Conservation (phyloP, 768 basidiomycete species). For the Gymnopilus dilepis region DNA sequence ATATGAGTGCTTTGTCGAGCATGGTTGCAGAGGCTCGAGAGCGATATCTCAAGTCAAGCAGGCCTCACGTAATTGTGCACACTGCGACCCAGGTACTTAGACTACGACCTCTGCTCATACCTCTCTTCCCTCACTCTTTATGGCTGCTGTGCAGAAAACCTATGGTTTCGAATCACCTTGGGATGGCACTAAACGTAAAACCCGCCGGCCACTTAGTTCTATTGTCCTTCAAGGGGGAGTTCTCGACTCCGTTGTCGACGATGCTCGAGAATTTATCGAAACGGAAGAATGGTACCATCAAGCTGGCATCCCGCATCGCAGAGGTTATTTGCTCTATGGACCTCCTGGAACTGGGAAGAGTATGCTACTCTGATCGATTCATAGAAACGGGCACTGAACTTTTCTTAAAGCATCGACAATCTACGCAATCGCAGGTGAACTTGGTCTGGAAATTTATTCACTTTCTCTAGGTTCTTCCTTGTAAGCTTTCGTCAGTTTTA, state of each 20-base stretch:
- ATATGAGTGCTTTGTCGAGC: slow-evolving; percentile 45
- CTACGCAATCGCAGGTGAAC: slow-evolving; percentile 62
- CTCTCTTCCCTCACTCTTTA: slow-evolving; percentile 1
- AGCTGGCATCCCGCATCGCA: slow-evolving; percentile 61
- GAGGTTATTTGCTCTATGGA: slow-evolving; percentile 64
- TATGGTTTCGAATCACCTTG: slow-evolving; percentile 42
- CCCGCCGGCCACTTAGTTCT: slow-evolving; percentile 55
- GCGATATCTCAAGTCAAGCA: slow-evolving; percentile 46
- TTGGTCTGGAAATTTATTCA: slow-evolving; percentile 85
- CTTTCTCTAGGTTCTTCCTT: slow-evolving; percentile 54
- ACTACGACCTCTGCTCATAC: neutral
- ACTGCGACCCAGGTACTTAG: slow-evolving; percentile 34
- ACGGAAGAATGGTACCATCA: slow-evolving; percentile 61
- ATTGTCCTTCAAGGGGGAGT: slow-evolving; percentile 56
- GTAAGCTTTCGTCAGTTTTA: slow-evolving; percentile 36
- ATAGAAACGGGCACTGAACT: slow-evolving; percentile 18
- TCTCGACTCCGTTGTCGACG: slow-evolving; percentile 50
- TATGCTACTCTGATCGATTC: slow-evolving; percentile 29
- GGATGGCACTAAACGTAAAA: slow-evolving; percentile 52
- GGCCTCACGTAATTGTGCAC: slow-evolving; percentile 48
- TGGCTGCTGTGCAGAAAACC: slow-evolving; percentile 26
- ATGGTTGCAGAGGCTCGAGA: slow-evolving; percentile 47
- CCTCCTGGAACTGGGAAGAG: slow-evolving; percentile 68
- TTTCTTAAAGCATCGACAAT: slow-evolving; percentile 51
- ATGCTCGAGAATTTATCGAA: slow-evolving; percentile 57